Evolutionary conservation across 495 filamentous ascomycete genomes (phyloP), one percentile per base, ranked within the genome.

Genomic region (Lindgomyces ingoldianus): DNA sequence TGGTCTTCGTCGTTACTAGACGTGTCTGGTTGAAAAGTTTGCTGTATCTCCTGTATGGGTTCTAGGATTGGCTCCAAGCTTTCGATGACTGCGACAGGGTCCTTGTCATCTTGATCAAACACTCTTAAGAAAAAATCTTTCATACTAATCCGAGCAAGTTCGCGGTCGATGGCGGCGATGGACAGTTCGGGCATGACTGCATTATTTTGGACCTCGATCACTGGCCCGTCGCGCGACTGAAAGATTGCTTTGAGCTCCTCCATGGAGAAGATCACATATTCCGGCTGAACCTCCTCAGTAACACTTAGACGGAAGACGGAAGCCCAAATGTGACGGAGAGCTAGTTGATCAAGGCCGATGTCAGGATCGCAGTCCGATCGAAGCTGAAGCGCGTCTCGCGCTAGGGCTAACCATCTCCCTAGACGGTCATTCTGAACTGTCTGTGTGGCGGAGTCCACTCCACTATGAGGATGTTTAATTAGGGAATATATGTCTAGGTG

Each of bases 101-200:
- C 85, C 36, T 84, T 84, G 30, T 83, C 76, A 42, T 86, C 80
- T 24, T 82, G 74, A 54, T 78, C 80, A 66, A 97, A 96, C 0
- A 99, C 84, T 27, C 85, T 88, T 62, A 89, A 80, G 76, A 99
- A 98, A 75, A 96, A 98, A 70, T 96, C 95, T 85, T 94, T 92
- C 0, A 92, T 98, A 14, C 90, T 96, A 14, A 98, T 79, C 71
- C 91, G 90, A 47, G 90, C 90, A 25, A 96, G 89, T 70, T 99
- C 94, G 29, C 91, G 86, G 48, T 96, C 91, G 12, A 93, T 86
- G 2, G 90, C 89, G 12, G 81, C 81, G 3, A 82, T 79, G 0
- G 95, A 97, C 18, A 99, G 81, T 72, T 97, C 91, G 0, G 92
- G 87, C 86, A 99, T 96, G 42, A 89, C 81, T 0, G 83, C 83